phyloP scores from a whole-genome alignment of 441 rosid genomes.

The Mallotus japonicus region DNA sequence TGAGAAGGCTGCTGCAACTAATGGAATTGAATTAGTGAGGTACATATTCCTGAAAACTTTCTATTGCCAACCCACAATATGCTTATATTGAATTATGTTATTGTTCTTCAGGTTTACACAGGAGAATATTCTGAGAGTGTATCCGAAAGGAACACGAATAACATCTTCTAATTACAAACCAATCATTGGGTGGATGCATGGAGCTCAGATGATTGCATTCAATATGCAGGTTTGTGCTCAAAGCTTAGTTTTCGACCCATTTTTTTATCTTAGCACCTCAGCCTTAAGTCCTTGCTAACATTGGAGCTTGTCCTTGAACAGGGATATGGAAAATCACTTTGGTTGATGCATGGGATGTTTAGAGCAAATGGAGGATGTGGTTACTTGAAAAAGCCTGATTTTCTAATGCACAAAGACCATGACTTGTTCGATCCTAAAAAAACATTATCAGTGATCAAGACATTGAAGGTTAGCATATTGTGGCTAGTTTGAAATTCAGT shows the following conservation, averaged over 20 bases:
- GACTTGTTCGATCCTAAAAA: constrained; percentile 61
- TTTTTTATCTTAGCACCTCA: too few relatives aligned
- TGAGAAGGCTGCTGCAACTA: constrained; percentile 55
- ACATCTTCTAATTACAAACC: constrained; percentile 94
- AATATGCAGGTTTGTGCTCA: constrained; percentile 77
- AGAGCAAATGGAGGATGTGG: constrained; percentile 86
- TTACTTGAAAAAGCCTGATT: constrained; percentile 69
- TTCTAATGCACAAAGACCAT: constrained; percentile 46
- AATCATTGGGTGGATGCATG: constrained; percentile 85
- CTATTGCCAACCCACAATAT: background rate
- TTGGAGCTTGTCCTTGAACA: constrained; percentile 26
- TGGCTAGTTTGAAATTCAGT: background rate
- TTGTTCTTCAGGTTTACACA: constrained; percentile 70
- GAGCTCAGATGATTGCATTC: constrained; percentile 98
- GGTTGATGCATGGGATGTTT: constrained; percentile 97
- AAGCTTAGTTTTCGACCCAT: background rate
- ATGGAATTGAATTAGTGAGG: constrained; percentile 73
- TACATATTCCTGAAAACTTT: constrained; percentile 21
- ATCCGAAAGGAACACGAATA: constrained; percentile 80
- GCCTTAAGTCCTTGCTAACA: background rate
- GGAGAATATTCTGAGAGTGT: constrained; percentile 72
- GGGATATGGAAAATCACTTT: constrained; percentile 75
- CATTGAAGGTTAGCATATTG: constrained; percentile 51
- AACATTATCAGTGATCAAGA: constrained; percentile 41
- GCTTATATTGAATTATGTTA: background rate